Evolutionary conservation across 192 early-diverging fungal genomes (phyloP), one percentile per base, ranked within the genome.

Genomic region (Diversispora eburnea): DNA sequence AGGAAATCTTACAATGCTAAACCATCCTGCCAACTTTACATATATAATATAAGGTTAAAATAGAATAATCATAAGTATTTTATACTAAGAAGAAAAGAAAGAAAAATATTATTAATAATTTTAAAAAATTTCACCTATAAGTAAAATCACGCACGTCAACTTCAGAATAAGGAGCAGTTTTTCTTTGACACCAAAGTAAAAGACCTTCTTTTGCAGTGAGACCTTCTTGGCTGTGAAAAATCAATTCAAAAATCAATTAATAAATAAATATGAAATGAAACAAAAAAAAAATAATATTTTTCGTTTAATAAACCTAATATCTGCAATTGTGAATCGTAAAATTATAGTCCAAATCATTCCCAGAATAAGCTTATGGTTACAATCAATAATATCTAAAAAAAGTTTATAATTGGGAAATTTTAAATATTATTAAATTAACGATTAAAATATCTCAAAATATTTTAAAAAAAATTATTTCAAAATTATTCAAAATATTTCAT

Each of bases 311-410:
- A 66, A 90, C 89, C 76, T 94, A 74, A 97, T 97, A 71, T 94
- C 94, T 46, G 92, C 91, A 78, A 98, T 98, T 25, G 94, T 92
- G 78, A 98, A 98, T 74, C 97, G 88, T 74, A 98, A 84, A 83
- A 98, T 98, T 75, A 98, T 91, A 7, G 90, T 94, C 97, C 97
- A 98, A 71, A 98, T 92, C 87, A 98, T 88, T 15, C 97, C 97
- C 13, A 98, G 83, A 69, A 95, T 91, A 74, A 98, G 87, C 84
- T 98, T 98, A 46, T 80, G 72, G 82, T 97, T 97, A 7, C 85
- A 80, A 78, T 97, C 94, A 20, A 96, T 95, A 78, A 98, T 98
- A 86, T 98, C 97, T 86, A 69, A 2, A 10, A 4, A 52, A 15
- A 15, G 51, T 2, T 17, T 4, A 10, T 17, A 54, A 17, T 54